Base-by-base conservation (phyloP, 1,284 basidiomycete genomes). In the Tilletia indica region DNA sequence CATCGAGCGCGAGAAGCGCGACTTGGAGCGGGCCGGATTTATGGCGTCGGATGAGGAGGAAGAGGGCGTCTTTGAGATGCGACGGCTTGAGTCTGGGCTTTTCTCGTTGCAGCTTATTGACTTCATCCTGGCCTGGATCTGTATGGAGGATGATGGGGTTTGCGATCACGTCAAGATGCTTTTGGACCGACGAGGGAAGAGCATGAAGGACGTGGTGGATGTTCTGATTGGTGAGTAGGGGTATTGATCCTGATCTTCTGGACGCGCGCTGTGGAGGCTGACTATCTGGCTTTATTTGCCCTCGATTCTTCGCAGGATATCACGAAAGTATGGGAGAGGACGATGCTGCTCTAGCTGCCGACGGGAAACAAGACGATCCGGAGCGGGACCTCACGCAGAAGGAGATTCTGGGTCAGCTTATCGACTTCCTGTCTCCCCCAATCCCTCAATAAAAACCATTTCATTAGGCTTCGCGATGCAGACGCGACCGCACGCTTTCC, bases 121-220 rank as follows among this genome's bases (percentile, higher is more conserved):
- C 85, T 97, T 95, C 75, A 91, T 97, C 68, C 85, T 98, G 38
- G 94, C 92, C 0, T 99, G 97, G 97, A 85, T 98, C 38, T 89
- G 90, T 71, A 97, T 98, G 94, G 97, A 99, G 86, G 97, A 99
- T 79, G 97, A 99, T 79, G 97, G 94, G 2, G 36, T 66, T 19
- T 67, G 71, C 8, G 73, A 75, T n/a, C 80, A 82, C 45, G 61
- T 77, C 12, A 38, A 63, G 12, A 58, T 72, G 38, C 49, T 81
- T 19, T 68, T 82, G 4, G 47, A 47, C 8, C 71, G 81, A 2
- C 70, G 66, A 6, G 70, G 69, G 2, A 3, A 70, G 16, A n/a
- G 68, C 1, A 73, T 77, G 11, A 72, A 74, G 31, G 48, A 72
- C 16, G 47, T 83, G 0, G 67, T 72, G 1, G 58, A 21, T 0